Conservation (phyloP, 495 filamentous ascomycete genomes). For the Pseudotulostoma volvatum region DNA sequence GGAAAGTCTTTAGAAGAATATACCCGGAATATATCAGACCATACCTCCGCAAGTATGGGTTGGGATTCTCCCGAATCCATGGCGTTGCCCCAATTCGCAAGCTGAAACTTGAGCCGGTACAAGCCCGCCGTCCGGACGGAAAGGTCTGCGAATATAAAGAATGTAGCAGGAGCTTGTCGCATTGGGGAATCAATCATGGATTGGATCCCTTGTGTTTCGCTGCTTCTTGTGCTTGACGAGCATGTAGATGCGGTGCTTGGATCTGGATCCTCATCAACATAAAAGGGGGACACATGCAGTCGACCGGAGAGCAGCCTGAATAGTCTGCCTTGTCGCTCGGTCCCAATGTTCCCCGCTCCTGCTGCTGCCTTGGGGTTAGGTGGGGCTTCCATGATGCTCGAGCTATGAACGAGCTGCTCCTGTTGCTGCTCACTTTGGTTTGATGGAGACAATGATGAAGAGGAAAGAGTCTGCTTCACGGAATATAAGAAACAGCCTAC, state of each 20-base stretch:
- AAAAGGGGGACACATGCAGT: conserved; percentile 27
- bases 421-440: conserved; percentile 3
- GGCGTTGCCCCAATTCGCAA: conserved; percentile 48
- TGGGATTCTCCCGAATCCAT: conserved; percentile 40
- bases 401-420: conserved; percentile 6
- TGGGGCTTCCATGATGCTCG: conserved; percentile 1
- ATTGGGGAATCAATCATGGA: conserved; percentile 28
- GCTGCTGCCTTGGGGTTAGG: conserved; percentile 8
- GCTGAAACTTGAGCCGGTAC: conserved; percentile 71
- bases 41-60: conserved; percentile 46
- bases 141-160: conserved; percentile 92
- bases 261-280: conserved; percentile 28
- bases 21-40: conserved; percentile 72
- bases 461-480: conserved; percentile 20
- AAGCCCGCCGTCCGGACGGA: conserved; percentile 75
- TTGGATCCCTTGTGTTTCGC: conserved; percentile 4
- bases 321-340: conserved; percentile 2
- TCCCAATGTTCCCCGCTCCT: conserved; percentile 1
- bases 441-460: conserved; percentile 3
- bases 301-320: conserved; percentile 24
- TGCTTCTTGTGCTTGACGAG: conserved; percentile 38
- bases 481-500: conserved; percentile 56
- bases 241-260: conserved; percentile 40
- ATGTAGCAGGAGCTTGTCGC: conserved; percentile 27
- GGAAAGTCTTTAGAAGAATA: conserved; percentile 96